A percentile compares a stretch with the other conserved stretches of the same genome.
These are phyloP conservation scores for Neurospora sp. DNA, from an alignment of 495 filamentous ascomycete species.

Conservation along the genomic window DNA sequence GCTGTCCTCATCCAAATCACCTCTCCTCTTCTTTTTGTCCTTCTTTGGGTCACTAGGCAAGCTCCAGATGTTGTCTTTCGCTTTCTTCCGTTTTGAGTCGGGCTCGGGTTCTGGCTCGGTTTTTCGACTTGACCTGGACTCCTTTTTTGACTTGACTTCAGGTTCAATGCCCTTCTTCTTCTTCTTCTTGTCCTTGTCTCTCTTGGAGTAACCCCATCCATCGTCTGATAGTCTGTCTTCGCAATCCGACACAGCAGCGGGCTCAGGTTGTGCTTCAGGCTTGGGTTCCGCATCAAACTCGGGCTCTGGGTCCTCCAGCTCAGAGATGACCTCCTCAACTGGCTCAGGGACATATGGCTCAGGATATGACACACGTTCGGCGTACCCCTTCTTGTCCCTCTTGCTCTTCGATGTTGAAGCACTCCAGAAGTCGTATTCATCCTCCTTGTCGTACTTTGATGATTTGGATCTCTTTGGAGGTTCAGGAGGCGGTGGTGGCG, in stretches of 20 bases:
- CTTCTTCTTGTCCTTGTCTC: constrained; percentile 1
- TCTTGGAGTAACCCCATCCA: background rate
- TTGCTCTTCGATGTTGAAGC: constrained; percentile 4
- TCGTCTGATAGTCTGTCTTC: background rate
- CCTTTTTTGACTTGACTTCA: constrained; percentile 1
- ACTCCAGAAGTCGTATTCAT: constrained; percentile 6
- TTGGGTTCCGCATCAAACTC: constrained; percentile 4
- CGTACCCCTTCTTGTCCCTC: constrained; percentile 3
- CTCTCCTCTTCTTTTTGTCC: constrained; percentile 19
- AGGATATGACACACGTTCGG: constrained; percentile 5
- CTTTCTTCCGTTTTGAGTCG: constrained; percentile 10
- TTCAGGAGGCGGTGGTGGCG: constrained; percentile 4
- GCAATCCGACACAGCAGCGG: background rate
- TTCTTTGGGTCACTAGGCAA: constrained; percentile 6
- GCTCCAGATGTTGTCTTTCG: constrained; percentile 14
- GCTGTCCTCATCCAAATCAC: background rate
- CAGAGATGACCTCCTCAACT: constrained; percentile 1
- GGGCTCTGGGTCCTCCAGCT: background rate
- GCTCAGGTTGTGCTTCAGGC: background rate
- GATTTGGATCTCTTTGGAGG: background rate
- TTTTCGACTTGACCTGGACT: constrained; percentile 1
- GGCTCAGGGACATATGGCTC: background rate
- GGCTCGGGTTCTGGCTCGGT: constrained; percentile 18
- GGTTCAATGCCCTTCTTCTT: constrained; percentile 1
- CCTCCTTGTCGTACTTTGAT: background rate